Conservation (phyloP, 2,329 filamentous ascomycete genomes). For the Emericellopsis cladophorae region DNA sequence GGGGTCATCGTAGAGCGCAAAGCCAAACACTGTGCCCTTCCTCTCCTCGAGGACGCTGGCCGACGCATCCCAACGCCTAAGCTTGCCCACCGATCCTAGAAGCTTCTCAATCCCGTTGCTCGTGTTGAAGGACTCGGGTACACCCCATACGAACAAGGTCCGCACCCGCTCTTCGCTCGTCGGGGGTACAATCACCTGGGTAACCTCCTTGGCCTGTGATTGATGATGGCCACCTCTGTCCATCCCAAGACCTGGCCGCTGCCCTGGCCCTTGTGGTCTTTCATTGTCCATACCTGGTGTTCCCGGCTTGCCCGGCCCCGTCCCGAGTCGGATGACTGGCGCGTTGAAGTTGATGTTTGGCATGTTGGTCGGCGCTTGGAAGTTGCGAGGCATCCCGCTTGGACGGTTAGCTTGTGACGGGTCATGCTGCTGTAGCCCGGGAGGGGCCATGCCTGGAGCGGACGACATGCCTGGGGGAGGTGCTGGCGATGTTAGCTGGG, state of each 20-base stretch:
- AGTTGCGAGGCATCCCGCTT: slow-evolving; percentile 67
- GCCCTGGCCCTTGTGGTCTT: slow-evolving; percentile 11
- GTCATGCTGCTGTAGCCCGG: slow-evolving; percentile 65
- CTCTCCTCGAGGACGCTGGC: slow-evolving; percentile 48
- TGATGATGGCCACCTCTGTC: slow-evolving; percentile 56
- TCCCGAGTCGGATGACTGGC: slow-evolving; percentile 87
- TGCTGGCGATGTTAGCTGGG: slow-evolving; percentile 29
- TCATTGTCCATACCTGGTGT: slow-evolving; percentile 32
- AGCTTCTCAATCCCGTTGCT: slow-evolving; percentile 73
- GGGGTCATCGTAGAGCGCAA: slow-evolving; percentile 87
- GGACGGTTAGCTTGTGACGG: slow-evolving; percentile 67
- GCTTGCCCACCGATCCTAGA: slow-evolving; percentile 59
- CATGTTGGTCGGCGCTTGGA: slow-evolving; percentile 82
- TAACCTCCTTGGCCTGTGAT: slow-evolving; percentile 52
- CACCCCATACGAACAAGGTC: slow-evolving; percentile 80
- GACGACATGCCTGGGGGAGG: slow-evolving; percentile 70
- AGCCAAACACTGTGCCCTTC: slow-evolving; percentile 80
- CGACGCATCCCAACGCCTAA: slow-evolving; percentile 77
- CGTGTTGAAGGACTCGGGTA: slow-evolving; percentile 65
- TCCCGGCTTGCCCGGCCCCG: slow-evolving; percentile 52
- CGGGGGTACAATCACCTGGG: slow-evolving; percentile 65
- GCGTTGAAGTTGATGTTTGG: slow-evolving; percentile 98
- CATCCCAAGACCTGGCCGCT: slow-evolving; percentile 39
- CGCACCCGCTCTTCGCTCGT: slow-evolving; percentile 83
- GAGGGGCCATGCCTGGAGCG: slow-evolving; percentile 67